These are phyloP conservation scores for Phytopythium boreale DNA, from an alignment of 352 stramenopile species.

Conservation along the genomic window DNA sequence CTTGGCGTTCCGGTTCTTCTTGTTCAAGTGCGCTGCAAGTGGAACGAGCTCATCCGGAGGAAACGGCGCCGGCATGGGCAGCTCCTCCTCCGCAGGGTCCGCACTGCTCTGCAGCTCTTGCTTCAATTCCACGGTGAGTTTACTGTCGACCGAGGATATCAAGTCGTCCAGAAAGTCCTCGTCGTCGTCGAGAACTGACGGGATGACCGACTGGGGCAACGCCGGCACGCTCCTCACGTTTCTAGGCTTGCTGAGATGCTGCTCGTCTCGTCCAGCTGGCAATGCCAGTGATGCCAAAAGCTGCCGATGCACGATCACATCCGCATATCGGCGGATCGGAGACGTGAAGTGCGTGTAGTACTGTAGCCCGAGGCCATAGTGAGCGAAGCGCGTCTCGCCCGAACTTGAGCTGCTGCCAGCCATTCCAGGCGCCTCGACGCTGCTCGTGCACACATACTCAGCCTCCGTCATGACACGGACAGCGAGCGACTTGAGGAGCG, in stretches of 20 bases:
- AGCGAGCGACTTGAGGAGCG: constrained; percentile 91
- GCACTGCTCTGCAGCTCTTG: neutral
- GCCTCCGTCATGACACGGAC: constrained; percentile 94
- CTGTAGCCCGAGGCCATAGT: constrained; percentile 88
- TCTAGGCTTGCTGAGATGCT: neutral
- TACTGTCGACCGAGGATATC: constrained; percentile 57
- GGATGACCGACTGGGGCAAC: constrained; percentile 43
- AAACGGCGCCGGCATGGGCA: constrained; percentile 26
- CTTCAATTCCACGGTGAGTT: constrained; percentile 31
- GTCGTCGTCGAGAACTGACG: constrained; percentile 58
- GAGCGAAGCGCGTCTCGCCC: constrained; percentile 62
- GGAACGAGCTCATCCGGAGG: constrained; percentile 63
- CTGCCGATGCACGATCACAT: constrained; percentile 90
- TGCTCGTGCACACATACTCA: constrained; percentile 88
- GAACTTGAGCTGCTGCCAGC: constrained; percentile 29
- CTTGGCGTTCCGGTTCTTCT: constrained; percentile 89
- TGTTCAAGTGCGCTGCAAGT: constrained; percentile 87
- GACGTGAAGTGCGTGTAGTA: constrained; percentile 93
- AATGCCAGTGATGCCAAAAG: constrained; percentile 59
- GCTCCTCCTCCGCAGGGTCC: neutral
- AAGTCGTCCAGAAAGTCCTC: constrained; percentile 68
- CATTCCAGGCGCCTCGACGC: constrained; percentile 29
- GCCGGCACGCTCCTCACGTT: constrained; percentile 6
- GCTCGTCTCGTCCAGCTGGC: neutral
- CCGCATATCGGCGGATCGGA: constrained; percentile 88